Base-by-base conservation (phyloP, 164 flowering plant species). In the Magnolia changhungtana region DNA sequence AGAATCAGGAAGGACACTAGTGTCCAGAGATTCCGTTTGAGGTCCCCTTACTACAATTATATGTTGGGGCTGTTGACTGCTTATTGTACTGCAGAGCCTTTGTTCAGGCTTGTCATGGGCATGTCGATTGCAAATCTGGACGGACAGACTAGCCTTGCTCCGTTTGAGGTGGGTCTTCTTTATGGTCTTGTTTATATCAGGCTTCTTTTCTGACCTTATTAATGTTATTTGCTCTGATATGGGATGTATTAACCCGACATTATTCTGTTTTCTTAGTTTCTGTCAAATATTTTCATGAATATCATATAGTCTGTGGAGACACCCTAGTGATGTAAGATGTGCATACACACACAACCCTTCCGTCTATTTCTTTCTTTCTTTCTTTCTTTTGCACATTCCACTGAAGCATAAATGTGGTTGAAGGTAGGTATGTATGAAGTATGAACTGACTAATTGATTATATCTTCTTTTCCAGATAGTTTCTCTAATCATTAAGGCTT, bases 31-130 rank as follows among this genome's bases (percentile, higher is more conserved):
- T 96, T 89, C 77, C 71, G 85, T 68, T 78, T 96, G 88, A 91
- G 82, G 81, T 92, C 96, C 0, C 90, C 86, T 49, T 83, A 68
- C 72, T 93, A 88, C 76, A 93, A 88, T 73, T 92, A 90, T 72
- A 2, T 91, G 71, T 73, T 94, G 86, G 89, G 85, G 7, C 31
- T 91, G 2, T 79, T 94, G 85, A 96, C 98, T 81, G 80, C 61
- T 59, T 96, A 85, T 74, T 86, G 88, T 79, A 80, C 87, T 75
- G 95, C 89, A 13, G 96, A 90, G 82, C 98, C 98, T 69, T 78
- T 96, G 85, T 86, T 80, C 82, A 88, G 95, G 83, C 80, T 96
- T 88, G 83, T 92, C 24, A 91, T 89, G 95, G 95, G 97, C 49
- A 82, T 93, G 24, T 96, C 99, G 4, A 74, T 87, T 1, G 73